Percentiles rank a stretch among this genome's conserved stretches.
Evolutionary conservation across 805 yeast genomes (phyloP).

Genomic region (Myxozyma sirexii): DNA sequence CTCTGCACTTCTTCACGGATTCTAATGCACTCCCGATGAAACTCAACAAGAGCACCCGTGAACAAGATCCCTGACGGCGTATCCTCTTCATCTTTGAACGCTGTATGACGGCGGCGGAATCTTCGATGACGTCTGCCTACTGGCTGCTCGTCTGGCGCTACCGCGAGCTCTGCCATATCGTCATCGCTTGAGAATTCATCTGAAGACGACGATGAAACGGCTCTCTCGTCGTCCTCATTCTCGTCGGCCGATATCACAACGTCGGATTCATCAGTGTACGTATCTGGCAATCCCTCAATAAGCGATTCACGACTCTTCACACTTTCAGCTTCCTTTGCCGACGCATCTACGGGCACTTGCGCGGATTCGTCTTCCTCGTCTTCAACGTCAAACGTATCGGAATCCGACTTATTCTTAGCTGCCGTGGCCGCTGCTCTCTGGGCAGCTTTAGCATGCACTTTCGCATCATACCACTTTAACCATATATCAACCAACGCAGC

Average conservation of each 20-base stretch:
- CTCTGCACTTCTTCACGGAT: slow-evolving; percentile 28
- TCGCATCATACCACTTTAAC: slow-evolving; percentile 31
- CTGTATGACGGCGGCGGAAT: neutral
- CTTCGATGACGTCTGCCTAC: neutral
- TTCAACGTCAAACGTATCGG: slow-evolving; percentile 1
- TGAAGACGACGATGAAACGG: neutral
- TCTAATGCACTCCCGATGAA: slow-evolving; percentile 30
- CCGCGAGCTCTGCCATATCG: neutral
- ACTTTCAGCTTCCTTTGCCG: neutral
- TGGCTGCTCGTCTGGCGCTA: neutral
- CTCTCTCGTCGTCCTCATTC: slow-evolving; percentile 11
- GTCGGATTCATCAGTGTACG: slow-evolving; percentile 16
- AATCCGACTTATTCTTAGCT: neutral
- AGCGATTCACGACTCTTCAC: neutral
- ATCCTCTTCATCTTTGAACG: slow-evolving; percentile 14
- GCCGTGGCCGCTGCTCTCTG: slow-evolving; percentile 8
- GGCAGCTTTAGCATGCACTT: slow-evolving; percentile 8
- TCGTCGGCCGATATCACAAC: neutral
- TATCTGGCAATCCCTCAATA: slow-evolving; percentile 18
- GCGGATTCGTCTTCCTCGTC: too few relatives aligned
- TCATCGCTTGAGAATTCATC: neutral
- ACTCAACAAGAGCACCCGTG: slow-evolving; percentile 17
- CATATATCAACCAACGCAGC: slow-evolving; percentile 41
- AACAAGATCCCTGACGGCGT: slow-evolving; percentile 21
- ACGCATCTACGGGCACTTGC: neutral